Evolutionary conservation across 129 eudicot species (phyloP).

Genomic region (Saussurea involucrata): DNA sequence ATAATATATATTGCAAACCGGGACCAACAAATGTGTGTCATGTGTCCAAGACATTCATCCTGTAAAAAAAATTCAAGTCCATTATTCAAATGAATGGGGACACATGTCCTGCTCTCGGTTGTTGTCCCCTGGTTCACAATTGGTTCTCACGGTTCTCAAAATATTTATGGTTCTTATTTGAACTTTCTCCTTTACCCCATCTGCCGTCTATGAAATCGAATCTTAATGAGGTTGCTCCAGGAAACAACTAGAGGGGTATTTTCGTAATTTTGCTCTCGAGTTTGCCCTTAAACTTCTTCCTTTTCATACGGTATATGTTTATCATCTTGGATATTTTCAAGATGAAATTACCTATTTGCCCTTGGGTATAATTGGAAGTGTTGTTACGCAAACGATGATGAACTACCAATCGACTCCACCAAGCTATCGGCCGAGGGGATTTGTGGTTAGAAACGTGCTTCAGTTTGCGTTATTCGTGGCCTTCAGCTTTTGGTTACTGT

Average conservation of each 20-base stretch:
- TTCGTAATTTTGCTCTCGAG: no score
- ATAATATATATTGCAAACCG: neutral
- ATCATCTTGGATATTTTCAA: neutral
- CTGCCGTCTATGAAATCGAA: neutral
- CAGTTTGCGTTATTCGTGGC: constrained; percentile 29
- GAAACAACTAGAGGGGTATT: no score
- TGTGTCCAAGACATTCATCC: no score
- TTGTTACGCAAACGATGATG: neutral
- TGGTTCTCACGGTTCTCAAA: neutral
- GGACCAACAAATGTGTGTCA: no score
- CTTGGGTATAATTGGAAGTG: neutral
- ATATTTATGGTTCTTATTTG: neutral
- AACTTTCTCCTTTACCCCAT: neutral
- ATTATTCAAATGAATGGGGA: no score
- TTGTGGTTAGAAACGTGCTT: constrained; percentile 1
- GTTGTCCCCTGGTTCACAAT: no score
- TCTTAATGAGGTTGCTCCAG: neutral
- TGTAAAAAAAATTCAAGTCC: no score
- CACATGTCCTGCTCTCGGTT: no score
- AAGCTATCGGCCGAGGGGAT: constrained; percentile 26
- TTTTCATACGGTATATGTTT: neutral
- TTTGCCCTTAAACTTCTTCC: no score
- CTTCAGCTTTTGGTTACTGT: constrained; percentile 37
- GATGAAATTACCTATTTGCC: neutral
- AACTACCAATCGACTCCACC: constrained; percentile 28